Evolutionary conservation across 2,329 filamentous ascomycete species (phyloP).

Genomic region (Zasmidium citrigriseum): DNA sequence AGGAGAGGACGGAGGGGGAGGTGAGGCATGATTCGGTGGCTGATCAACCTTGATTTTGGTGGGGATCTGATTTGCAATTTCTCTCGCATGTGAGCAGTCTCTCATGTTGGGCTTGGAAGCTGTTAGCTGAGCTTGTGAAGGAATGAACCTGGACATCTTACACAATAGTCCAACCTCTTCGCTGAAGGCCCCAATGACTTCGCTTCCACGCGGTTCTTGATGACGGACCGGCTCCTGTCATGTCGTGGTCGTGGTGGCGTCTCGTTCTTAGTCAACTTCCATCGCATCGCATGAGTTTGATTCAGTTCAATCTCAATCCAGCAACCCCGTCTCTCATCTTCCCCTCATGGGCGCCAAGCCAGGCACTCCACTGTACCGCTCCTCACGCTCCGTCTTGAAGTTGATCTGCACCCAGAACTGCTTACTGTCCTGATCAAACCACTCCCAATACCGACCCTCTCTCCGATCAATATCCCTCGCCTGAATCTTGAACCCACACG

Average conservation of each 20-base stretch:
- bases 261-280: too few species aligned
- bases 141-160: too few species aligned
- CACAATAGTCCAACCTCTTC: too few species aligned
- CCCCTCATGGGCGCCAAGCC: slow-evolving; percentile 55
- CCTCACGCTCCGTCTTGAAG: slow-evolving; percentile 97
- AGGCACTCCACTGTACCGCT: slow-evolving; percentile 72
- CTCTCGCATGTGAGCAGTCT: too few species aligned
- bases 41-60: background rate
- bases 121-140: too few species aligned
- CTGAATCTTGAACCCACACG: slow-evolving; percentile 93
- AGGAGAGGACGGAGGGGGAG: background rate
- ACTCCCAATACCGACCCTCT: slow-evolving; percentile 86
- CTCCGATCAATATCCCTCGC: slow-evolving; percentile 87
- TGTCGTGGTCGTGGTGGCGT: too few species aligned
- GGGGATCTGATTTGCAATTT: too few species aligned
- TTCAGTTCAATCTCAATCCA: background rate
- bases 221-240: too few species aligned
- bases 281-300: too few species aligned
- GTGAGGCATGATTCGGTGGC: background rate
- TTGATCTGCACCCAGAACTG: slow-evolving; percentile 98
- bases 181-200: too few species aligned
- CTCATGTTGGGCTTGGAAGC: too few species aligned
- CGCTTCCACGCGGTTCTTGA: too few species aligned
- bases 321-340: slow-evolving; percentile 24
- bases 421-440: slow-evolving; percentile 93